Evolutionary conservation across 441 rosid species (phyloP), one percentile per base, ranked within the genome.

Genomic region (Syzygium malaccense): DNA sequence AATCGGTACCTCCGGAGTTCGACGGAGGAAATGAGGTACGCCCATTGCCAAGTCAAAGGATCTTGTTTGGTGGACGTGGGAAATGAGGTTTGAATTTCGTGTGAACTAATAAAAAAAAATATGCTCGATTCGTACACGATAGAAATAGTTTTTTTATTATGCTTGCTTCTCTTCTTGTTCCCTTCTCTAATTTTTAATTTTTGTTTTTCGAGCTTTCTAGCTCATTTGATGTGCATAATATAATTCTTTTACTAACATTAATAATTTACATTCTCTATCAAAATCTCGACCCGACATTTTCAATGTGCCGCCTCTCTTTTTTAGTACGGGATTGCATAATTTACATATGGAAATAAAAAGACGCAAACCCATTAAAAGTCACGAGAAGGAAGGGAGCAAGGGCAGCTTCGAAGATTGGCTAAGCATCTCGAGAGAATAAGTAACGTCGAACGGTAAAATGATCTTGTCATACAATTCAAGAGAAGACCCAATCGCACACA

Each of bases 381-480:
- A 5, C 0, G 0, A 0, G 0, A 1, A n/a, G 2, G 8, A 15
- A 64, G 37, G 6, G 0, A 2, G 48, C 48, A 19, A 33, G 7
- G 48, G 26, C 37, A 23, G 1, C 26, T 68, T 71, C 6, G 3
- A 71, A 66, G 18, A 19, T 71, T 71, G 26, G 23, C 7, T 6
- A 13, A 33, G 79, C 26, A 33, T 33, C 48, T 33, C 1, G 0
- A 68, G 9, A 33, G 14, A 9, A 68, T 19, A 68, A 68, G 79
- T 19, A 41, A 68, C 8, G 1, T 68, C 10, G 0, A 33, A 7
- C 14, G 23, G 33, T 33, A 33, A 33, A 33, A 33, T 4, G 4
- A 19, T 33, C 20, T 0, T 3, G 11, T 9, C 26, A 1, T 68
- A 20, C 49, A 1, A 71, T 19, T 71, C 49, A 33, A 68, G 41